Conservation (phyloP, 805 yeast genomes). For the Kazachstania bromeliacearum region DNA sequence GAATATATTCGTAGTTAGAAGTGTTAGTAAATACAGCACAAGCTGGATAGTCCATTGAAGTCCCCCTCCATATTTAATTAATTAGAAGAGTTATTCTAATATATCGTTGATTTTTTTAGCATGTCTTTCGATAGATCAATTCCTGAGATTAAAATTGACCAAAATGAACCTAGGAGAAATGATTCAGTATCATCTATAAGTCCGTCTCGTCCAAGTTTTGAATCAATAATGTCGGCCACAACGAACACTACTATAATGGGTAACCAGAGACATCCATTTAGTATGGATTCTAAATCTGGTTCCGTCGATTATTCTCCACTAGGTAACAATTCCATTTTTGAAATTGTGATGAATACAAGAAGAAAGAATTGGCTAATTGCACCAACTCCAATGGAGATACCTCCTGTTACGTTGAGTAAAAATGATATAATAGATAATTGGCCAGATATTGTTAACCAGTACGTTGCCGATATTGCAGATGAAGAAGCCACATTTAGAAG, state of each 20-base stretch:
- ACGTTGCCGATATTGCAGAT: slow-evolving; percentile 34
- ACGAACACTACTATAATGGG: slow-evolving; percentile 4
- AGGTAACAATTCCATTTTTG: slow-evolving; percentile 58
- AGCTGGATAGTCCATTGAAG: too few species aligned
- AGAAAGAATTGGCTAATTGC: slow-evolving; percentile 36
- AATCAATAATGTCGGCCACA: slow-evolving; percentile 6
- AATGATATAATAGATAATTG: slow-evolving; percentile 35
- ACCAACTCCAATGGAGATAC: slow-evolving; percentile 79
- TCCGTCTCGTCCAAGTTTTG: slow-evolving; percentile 7
- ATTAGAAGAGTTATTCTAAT: too few species aligned
- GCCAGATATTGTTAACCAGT: slow-evolving; percentile 35
- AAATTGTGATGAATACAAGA: slow-evolving; percentile 43
- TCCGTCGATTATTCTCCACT: slow-evolving; percentile 29
- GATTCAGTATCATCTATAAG: too few species aligned
- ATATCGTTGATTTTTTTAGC: too few species aligned
- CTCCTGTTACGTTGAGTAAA: slow-evolving; percentile 60
- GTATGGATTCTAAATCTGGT: slow-evolving; percentile 14
- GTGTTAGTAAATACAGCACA: too few species aligned
- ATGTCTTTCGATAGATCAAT: too few species aligned
- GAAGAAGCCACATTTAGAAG: slow-evolving; percentile 39
- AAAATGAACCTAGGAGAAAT: too few species aligned
- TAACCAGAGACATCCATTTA: slow-evolving; percentile 5
- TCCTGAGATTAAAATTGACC: too few species aligned
- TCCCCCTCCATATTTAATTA: too few species aligned
- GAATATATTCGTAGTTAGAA: too few species aligned